A percentile compares a stretch with the other conserved stretches of the same genome.
Evolutionary conservation across 116 monocot species (phyloP).

Genomic region (Cymodocea nodosa): DNA sequence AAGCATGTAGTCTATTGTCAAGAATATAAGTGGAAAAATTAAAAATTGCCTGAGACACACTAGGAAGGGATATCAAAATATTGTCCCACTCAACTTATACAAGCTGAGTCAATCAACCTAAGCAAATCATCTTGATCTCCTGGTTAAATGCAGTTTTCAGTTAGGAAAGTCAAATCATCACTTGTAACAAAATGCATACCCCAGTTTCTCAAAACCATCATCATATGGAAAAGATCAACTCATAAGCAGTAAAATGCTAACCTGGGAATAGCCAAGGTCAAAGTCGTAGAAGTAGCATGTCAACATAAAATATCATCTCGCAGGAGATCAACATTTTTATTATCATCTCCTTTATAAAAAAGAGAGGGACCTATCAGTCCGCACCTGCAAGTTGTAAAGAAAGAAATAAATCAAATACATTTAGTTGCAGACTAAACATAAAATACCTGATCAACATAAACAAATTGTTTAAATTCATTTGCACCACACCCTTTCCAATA

Average conservation of each 20-base stretch:
- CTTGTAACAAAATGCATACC: too few species aligned
- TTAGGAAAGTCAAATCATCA: too few species aligned
- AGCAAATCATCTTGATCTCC: too few species aligned
- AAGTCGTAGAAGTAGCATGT: slow-evolving; percentile 98
- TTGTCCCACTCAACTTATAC: too few species aligned
- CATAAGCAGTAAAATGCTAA: slow-evolving; percentile 11
- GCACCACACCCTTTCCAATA: slow-evolving; percentile 98
- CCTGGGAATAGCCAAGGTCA: slow-evolving; percentile 97
- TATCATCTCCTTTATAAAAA: slow-evolving; percentile 96
- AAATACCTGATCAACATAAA: slow-evolving; percentile 2
- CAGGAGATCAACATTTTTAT: slow-evolving; percentile 60
- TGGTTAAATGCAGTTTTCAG: too few species aligned
- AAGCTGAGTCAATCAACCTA: too few species aligned
- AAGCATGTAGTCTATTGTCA: too few species aligned
- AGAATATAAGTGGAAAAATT: too few species aligned
- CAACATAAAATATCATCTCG: slow-evolving; percentile 83
- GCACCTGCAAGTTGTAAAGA: slow-evolving; percentile 50
- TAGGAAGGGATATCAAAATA: too few species aligned
- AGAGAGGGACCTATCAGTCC: slow-evolving; percentile 77
- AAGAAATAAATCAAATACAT: slow-evolving; percentile 6
- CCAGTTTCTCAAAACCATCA: too few species aligned
- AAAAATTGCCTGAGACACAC: too few species aligned
- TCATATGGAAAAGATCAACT: background rate
- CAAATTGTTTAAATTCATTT: background rate
- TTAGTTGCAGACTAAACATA: background rate